Evolutionary conservation across 352 stramenopile genomes (phyloP).

Genomic region (Pythium aquatile): DNA sequence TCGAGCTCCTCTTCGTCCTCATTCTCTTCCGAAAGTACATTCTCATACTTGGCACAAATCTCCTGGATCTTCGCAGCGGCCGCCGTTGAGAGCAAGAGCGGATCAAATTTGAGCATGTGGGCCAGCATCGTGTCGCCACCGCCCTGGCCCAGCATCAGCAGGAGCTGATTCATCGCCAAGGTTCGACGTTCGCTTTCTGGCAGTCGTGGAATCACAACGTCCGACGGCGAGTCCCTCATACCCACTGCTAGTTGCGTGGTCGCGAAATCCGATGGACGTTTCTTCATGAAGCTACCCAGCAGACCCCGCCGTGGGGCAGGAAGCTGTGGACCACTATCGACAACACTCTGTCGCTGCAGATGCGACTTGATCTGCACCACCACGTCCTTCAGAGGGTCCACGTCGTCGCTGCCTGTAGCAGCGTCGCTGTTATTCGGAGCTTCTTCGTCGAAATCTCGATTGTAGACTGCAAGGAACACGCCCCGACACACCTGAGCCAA

Average conservation of each 20-base stretch:
- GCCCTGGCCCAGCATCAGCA: slow-evolving; percentile 42
- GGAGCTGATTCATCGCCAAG: slow-evolving; percentile 42
- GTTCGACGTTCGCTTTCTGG: slow-evolving; percentile 15
- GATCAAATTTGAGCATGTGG: slow-evolving; percentile 62
- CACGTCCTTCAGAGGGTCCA: slow-evolving; percentile 41
- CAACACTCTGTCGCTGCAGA: slow-evolving; percentile 28
- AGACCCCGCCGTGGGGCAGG: not conserved
- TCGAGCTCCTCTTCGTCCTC: slow-evolving; percentile 28
- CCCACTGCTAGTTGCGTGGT: not conserved
- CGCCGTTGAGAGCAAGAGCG: slow-evolving; percentile 38
- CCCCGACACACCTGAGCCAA: slow-evolving; percentile 48
- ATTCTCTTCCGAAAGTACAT: slow-evolving; percentile 16
- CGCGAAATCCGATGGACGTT: not conserved
- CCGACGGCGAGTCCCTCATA: not conserved
- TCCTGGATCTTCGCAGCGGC: slow-evolving; percentile 36
- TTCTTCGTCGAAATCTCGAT: slow-evolving; percentile 47
- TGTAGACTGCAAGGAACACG: slow-evolving; percentile 61
- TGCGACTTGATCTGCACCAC: slow-evolving; percentile 54
- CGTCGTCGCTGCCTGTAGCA: slow-evolving; percentile 10
- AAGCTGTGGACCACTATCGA: not conserved
- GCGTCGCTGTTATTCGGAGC: slow-evolving; percentile 20
- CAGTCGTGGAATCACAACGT: not conserved
- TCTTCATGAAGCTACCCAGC: slow-evolving; percentile 5
- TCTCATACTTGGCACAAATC: slow-evolving; percentile 34
- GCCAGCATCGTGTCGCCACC: slow-evolving; percentile 46